Conservation (phyloP, 805 yeast species). For the Limtongia smithiae region DNA sequence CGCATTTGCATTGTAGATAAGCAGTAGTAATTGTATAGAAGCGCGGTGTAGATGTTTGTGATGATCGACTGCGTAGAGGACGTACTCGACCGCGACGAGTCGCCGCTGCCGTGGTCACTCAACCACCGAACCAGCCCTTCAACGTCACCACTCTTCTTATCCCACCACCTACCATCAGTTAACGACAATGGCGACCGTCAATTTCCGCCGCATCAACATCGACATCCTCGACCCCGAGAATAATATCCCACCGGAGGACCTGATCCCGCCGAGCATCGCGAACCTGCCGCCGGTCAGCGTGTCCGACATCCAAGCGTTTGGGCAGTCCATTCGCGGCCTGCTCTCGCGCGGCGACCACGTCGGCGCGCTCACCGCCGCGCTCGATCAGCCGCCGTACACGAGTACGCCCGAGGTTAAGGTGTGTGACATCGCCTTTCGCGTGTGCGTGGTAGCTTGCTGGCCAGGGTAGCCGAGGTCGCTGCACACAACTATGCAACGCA, state of each 20-base stretch:
- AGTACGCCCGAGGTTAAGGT: constrained; percentile 57
- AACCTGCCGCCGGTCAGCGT: constrained; percentile 43
- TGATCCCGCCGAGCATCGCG: constrained; percentile 49
- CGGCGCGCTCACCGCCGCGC: constrained; percentile 61
- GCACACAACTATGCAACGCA: background rate
- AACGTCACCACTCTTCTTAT: background rate
- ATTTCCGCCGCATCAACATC: constrained; percentile 77
- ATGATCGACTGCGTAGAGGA: no score
- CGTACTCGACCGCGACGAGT: background rate
- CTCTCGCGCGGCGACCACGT: constrained; percentile 68
- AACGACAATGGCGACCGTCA: constrained; percentile 18
- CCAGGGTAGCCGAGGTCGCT: no score
- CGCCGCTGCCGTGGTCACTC: background rate
- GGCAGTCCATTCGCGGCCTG: constrained; percentile 47
- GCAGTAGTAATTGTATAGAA: no score
- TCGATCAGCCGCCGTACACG: constrained; percentile 79
- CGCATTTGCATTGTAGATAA: no score
- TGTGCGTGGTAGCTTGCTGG: no score
- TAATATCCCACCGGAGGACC: constrained; percentile 57
- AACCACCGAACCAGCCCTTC: background rate
- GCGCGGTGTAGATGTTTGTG: no score
- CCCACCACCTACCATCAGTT: background rate
- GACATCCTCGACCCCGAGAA: constrained; percentile 86
- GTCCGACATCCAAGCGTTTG: constrained; percentile 49
- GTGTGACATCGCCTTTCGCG: background rate